Conservation (phyloP, 2,329 filamentous ascomycete species). For the Ustulina deusta region DNA sequence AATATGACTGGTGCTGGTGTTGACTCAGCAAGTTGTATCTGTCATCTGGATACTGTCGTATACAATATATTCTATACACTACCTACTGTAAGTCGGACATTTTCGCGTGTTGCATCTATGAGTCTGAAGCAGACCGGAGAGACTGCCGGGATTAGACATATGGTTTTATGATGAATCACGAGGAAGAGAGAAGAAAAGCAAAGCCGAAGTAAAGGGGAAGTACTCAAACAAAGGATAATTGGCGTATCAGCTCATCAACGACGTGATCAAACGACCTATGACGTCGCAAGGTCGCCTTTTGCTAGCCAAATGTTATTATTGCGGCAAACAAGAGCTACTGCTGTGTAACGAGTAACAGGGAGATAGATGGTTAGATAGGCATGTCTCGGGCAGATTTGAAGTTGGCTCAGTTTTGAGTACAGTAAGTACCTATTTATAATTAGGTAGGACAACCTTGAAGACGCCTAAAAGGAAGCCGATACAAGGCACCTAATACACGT, state of each 20-base stretch:
- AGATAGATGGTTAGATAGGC: background rate
- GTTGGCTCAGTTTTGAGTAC: constrained; percentile 17
- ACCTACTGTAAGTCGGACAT: background rate
- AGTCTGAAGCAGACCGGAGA: constrained; percentile 7
- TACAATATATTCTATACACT: too few relatives aligned
- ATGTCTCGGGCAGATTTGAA: constrained; percentile 30
- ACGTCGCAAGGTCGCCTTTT: constrained; percentile 9
- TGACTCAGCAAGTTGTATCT: constrained; percentile 7
- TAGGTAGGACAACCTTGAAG: too few relatives aligned
- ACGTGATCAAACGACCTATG: constrained; percentile 12
- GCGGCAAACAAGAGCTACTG: constrained; percentile 30
- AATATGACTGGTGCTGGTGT: constrained; percentile 22
- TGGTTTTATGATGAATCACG: constrained; percentile 3
- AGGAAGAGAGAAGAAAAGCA: constrained; percentile 14
- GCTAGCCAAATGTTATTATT: background rate
- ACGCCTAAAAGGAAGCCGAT: too few relatives aligned
- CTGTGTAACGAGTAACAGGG: constrained; percentile 22
- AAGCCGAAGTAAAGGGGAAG: constrained; percentile 4
- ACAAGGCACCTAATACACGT: too few relatives aligned
- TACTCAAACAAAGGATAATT: constrained; percentile 8
- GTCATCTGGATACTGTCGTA: background rate
- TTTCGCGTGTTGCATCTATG: constrained; percentile 12
- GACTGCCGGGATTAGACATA: background rate
- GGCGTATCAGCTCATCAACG: background rate
- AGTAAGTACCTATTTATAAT: background rate